Evolutionary conservation across 1,284 basidiomycete species (phyloP), one percentile per base, ranked within the genome.

Genomic region (Ustilago trichophora): DNA sequence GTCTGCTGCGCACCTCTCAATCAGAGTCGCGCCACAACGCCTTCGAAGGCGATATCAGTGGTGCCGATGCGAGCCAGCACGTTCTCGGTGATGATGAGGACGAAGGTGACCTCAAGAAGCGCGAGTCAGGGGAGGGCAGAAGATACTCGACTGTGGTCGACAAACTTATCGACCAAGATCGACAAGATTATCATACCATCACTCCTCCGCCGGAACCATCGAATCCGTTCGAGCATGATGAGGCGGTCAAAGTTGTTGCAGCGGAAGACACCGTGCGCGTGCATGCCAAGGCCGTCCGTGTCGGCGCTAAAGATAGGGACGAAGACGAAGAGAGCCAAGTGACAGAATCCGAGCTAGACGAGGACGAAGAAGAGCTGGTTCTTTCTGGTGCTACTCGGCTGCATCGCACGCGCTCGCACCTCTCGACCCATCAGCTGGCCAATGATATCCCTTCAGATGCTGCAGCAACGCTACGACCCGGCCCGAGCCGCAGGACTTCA

Each of bases 331-430:
- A 64, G 12, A 46, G 43, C 19, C 63, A 65, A 38, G 54, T 67
- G 25, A 59, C 66, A 8, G 73, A 75, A 53, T 71, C 66, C 47
- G 66, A 64, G 33, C 38, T 75, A 34, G 63, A 67, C 32, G 73
- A 69, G 22, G 71, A 54, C 29, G 72, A 74, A 48, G 66, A 51
- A 32, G 55, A 60, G 34, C 65, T 68, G 5, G 59, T 75, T 3
- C 60, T 57, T 43, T 55, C 56, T 40, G 68, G 71, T 24, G 54
- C 64, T 6, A 73, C 67, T 49, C 60, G 68, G 4, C 32, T 73
- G 26, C 55, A 62, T 10, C 51, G 67, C 15, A 68, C 59, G 25
- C 52, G 60, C 41, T 70, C 67, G 40, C 53, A 65, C 51, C 56
- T 59, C 44, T 65, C 62, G 2, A 52, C 48, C 10, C 56, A 47